Evolutionary conservation across 805 yeast genomes (phyloP).

Genomic region (Wickerhamomyces canadensis): DNA sequence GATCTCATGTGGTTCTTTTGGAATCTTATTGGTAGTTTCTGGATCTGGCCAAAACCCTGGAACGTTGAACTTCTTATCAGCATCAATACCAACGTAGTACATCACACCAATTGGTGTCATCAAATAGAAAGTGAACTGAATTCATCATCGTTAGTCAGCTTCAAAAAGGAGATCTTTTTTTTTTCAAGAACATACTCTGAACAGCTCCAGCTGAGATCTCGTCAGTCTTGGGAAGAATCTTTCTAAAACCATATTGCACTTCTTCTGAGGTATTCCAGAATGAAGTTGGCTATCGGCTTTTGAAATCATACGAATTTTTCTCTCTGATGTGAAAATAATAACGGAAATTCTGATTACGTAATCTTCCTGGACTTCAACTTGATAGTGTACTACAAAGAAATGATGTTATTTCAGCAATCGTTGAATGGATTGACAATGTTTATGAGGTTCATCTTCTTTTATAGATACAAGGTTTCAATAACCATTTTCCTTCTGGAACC

Average conservation of each 20-base stretch:
- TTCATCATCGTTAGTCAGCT: constrained; percentile 1
- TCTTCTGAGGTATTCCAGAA: not conserved
- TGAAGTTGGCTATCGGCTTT: not conserved
- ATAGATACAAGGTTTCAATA: constrained; percentile 93
- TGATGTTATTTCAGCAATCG: too few species aligned
- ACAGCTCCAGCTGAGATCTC: constrained; percentile 49
- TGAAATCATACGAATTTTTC: not conserved
- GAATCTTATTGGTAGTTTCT: constrained; percentile 81
- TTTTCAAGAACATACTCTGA: constrained; percentile 36
- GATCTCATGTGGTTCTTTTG: constrained; percentile 89
- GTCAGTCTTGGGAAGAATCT: constrained; percentile 25
- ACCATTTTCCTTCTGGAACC: constrained; percentile 77
- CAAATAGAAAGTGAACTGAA: constrained; percentile 75
- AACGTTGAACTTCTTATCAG: constrained; percentile 81
- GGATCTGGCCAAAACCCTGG: constrained; percentile 99
- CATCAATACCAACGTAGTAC: constrained; percentile 89
- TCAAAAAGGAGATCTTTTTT: not conserved
- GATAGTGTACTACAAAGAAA: too few species aligned
- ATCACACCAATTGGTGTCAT: constrained; percentile 85
- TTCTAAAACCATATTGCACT: not conserved
- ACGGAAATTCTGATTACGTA: too few species aligned
- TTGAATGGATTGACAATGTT: not conserved
- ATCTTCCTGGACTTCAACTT: too few species aligned
- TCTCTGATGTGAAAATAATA: too few species aligned
- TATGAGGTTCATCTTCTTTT: constrained; percentile 56